These are phyloP conservation scores for Thecaphora frezii DNA, from an alignment of 1,284 basidiomycete species.

Conservation along the genomic window DNA sequence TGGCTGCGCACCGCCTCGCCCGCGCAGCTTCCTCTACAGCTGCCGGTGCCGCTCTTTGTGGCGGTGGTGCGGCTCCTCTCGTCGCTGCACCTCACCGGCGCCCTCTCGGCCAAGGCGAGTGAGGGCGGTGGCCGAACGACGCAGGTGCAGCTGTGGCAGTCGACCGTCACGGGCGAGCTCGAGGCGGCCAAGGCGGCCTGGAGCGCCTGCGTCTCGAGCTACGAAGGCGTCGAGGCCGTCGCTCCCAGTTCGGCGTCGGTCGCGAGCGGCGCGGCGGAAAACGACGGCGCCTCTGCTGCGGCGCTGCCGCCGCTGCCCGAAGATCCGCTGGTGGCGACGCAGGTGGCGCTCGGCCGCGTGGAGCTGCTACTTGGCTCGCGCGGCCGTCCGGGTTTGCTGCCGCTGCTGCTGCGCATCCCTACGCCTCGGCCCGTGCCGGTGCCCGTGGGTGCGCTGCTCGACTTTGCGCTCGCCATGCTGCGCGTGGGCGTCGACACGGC, in stretches of 20 bases:
- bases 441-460: constrained; percentile 67
- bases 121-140: constrained; percentile 28
- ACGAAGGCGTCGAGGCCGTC: constrained; percentile 4
- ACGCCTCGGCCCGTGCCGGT: constrained; percentile 71
- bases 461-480: constrained; percentile 61
- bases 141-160: constrained; percentile 43
- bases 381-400: constrained; percentile 20
- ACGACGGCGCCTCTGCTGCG: constrained; percentile 3
- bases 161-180: constrained; percentile 23
- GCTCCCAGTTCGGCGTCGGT: constrained; percentile 1
- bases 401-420: constrained; percentile 54
- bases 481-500: constrained; percentile 59
- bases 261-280: constrained; percentile 1
- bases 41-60: constrained; percentile 10
- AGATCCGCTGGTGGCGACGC: constrained; percentile 24
- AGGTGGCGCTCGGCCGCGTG: constrained; percentile 16
- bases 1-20: not conserved
- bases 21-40: too few relatives aligned
- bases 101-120: constrained; percentile 26
- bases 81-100: constrained; percentile 39
- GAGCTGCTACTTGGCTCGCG: constrained; percentile 25
- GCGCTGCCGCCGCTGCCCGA: constrained; percentile 12
- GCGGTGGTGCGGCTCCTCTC: constrained; percentile 30
- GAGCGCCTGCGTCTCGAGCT: constrained; percentile 22
- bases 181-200: constrained; percentile 18